Percentiles rank a stretch among this genome's conserved stretches.
phyloP scores from a whole-genome alignment of 306 rosid genomes.

The Carpinus fangiana region DNA sequence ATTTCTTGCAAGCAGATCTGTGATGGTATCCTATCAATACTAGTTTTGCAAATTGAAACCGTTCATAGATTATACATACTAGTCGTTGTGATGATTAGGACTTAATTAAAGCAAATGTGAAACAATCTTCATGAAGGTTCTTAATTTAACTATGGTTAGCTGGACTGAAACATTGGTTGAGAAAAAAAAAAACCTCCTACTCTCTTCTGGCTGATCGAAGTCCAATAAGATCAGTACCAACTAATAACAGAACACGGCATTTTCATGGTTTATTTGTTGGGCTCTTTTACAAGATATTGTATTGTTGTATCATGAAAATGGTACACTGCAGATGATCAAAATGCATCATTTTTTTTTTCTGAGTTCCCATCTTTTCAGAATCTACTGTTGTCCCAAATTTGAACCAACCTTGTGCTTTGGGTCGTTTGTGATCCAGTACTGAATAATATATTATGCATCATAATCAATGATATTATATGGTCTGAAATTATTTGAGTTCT shows the following conservation, averaged over 20 bases:
- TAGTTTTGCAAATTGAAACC: background rate
- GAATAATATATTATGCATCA: background rate
- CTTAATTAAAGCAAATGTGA: background rate
- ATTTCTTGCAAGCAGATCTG: background rate
- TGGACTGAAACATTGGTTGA: background rate
- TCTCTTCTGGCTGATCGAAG: background rate
- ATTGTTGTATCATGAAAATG: background rate
- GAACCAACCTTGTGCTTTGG: slow-evolving; percentile 4
- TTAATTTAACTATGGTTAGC: background rate
- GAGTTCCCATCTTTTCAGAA: background rate
- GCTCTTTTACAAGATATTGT: background rate
- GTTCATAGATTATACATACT: background rate
- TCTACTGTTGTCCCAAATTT: background rate
- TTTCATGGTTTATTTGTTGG: background rate
- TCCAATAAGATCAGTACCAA: background rate
- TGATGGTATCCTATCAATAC: background rate
- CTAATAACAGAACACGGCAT: background rate
- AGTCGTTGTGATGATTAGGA: background rate
- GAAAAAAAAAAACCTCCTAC: background rate
- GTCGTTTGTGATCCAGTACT: background rate
- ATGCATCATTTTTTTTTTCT: background rate
- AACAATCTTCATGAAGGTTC: background rate
- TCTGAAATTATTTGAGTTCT: background rate
- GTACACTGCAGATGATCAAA: background rate
- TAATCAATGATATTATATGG: background rate